These are phyloP conservation scores for Podospora didyma DNA, from an alignment of 495 filamentous ascomycete genomes.

Conservation along the genomic window DNA sequence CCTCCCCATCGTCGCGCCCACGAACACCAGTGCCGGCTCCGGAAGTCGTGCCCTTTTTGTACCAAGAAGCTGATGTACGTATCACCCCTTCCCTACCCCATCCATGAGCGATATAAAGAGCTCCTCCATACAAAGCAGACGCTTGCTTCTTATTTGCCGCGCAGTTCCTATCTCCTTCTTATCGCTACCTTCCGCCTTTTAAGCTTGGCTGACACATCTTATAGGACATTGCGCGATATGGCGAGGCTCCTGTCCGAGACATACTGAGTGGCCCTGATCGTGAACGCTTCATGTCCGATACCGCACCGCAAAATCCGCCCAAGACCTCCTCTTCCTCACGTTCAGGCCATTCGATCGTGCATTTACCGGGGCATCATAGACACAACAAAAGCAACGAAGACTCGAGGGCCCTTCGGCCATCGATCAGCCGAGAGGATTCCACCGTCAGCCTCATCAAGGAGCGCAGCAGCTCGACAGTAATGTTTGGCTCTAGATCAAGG, in stretches of 20 bases:
- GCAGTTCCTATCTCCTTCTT: not conserved
- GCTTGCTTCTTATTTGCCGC: not conserved
- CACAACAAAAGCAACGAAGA: constrained; percentile 78
- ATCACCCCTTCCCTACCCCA: not conserved
- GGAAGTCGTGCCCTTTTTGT: constrained; percentile 93
- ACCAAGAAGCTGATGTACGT: constrained; percentile 79
- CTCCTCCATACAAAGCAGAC: not conserved
- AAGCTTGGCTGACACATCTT: constrained; percentile 12
- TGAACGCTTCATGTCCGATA: constrained; percentile 56
- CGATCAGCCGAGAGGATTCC: constrained; percentile 68
- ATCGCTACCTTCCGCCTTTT: not conserved
- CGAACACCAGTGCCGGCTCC: constrained; percentile 83
- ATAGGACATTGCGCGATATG: constrained; percentile 74
- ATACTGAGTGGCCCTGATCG: constrained; percentile 66
- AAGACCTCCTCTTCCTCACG: constrained; percentile 51
- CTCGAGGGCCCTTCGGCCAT: constrained; percentile 55
- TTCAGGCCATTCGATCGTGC: constrained; percentile 49
- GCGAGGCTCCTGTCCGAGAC: constrained; percentile 76
- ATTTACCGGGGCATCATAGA: constrained; percentile 60
- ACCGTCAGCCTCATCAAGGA: constrained; percentile 47
- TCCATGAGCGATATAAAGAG: not conserved
- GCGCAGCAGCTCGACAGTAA: constrained; percentile 39
- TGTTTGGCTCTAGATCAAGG: constrained; percentile 44
- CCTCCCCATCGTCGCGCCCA: constrained; percentile 70
- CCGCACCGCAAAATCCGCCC: constrained; percentile 34